Evolutionary conservation across 1,284 basidiomycete species (phyloP).

Genomic region (Cryptococcus neoformans): DNA sequence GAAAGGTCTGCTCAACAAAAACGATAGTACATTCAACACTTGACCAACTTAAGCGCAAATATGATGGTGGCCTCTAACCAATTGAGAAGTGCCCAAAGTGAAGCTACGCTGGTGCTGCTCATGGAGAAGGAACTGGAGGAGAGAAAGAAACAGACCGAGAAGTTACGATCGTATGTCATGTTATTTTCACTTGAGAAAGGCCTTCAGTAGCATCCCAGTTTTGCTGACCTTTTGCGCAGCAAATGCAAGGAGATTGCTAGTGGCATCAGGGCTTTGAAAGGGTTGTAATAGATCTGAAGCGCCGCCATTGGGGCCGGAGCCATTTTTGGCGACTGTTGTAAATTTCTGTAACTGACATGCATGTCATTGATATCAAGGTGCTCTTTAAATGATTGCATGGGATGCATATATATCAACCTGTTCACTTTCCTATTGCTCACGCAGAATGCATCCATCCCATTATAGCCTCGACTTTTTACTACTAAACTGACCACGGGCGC

Average conservation of each 20-base stretch:
- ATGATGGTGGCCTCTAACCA: conserved; percentile 46
- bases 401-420: too few relatives aligned
- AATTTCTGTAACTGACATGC: too few relatives aligned
- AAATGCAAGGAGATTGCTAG: conserved; percentile 15
- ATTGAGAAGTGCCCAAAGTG: conserved; percentile 39
- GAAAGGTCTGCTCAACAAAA: neutral
- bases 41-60: conserved; percentile 40
- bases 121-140: conserved; percentile 43
- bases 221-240: neutral
- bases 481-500: too few relatives aligned
- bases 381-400: too few relatives aligned
- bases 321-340: too few relatives aligned
- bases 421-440: too few relatives aligned
- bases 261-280: conserved; percentile 3
- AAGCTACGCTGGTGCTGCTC: conserved; percentile 42
- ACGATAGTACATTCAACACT: conserved; percentile 43
- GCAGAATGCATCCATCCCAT: too few relatives aligned
- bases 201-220: neutral
- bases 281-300: neutral
- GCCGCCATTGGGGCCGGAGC: too few relatives aligned
- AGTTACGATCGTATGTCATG: conserved; percentile 26
- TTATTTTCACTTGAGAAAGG: neutral
- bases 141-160: conserved; percentile 30
- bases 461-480: too few relatives aligned
- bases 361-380: too few relatives aligned